phyloP scores from a whole-genome alignment of 163 green algal genomes.

The Chlamydomonas reinhardtii region DNA sequence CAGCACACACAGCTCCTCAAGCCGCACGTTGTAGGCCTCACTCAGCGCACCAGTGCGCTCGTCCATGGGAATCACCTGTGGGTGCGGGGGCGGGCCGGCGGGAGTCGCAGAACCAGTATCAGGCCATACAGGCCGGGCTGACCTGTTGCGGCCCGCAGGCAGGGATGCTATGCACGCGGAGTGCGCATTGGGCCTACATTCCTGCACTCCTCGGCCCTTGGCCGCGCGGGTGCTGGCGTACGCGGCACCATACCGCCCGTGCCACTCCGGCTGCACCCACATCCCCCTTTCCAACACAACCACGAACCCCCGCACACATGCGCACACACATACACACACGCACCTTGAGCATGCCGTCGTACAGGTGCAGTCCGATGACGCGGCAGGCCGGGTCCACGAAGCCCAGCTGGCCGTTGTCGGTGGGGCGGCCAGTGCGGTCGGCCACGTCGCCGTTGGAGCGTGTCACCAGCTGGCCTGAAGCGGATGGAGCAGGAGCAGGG shows the following conservation, averaged over 20 bases:
- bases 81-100: background rate
- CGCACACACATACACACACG: background rate
- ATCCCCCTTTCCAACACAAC: no score
- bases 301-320: no score
- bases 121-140: no score
- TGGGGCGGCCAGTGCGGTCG: conserved; percentile 86
- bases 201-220: no score
- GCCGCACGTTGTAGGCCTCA: conserved; percentile 90
- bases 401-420: conserved; percentile 88
- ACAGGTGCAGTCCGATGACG: conserved; percentile 94
- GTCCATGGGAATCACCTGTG: conserved; percentile 91
- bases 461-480: conserved; percentile 87
- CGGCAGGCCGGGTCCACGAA: conserved; percentile 87
- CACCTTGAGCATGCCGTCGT: conserved; percentile 96
- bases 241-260: no score
- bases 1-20: conserved; percentile 95
- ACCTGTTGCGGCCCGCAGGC: no score
- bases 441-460: conserved; percentile 84
- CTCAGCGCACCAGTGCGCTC: conserved; percentile 29
- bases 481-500: no score
- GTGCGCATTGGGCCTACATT: no score
- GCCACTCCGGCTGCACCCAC: no score
- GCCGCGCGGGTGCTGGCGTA: no score
- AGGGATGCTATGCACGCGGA: no score
- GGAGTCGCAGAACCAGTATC: background rate